Conservation (phyloP, 176 grass and related monocot species). For the Musa itinerans region DNA sequence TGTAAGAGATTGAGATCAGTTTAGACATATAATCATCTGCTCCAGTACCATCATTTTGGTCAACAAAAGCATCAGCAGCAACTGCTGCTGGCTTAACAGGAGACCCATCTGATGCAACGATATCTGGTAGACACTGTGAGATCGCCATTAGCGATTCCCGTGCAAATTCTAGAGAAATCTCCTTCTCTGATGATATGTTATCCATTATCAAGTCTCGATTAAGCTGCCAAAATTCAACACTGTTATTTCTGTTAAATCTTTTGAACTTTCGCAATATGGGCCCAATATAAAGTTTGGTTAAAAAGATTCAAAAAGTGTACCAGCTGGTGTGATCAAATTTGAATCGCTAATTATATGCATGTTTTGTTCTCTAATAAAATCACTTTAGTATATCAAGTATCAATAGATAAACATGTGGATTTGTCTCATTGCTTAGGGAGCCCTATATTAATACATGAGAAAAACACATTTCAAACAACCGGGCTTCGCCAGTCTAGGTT, state of each 20-base stretch:
- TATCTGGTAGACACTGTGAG: not conserved
- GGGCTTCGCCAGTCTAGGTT: too few relatives aligned
- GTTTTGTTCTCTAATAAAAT: too few relatives aligned
- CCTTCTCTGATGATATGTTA: not conserved
- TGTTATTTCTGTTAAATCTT: not conserved
- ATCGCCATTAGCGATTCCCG: not conserved
- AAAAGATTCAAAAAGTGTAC: too few relatives aligned
- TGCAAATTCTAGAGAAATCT: not conserved
- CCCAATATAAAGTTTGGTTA: too few relatives aligned
- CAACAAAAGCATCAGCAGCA: not conserved
- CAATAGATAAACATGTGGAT: too few relatives aligned
- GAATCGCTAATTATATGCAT: too few relatives aligned
- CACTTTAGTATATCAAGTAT: too few relatives aligned
- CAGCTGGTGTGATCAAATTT: too few relatives aligned
- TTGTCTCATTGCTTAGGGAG: too few relatives aligned
- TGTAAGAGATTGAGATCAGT: not conserved
- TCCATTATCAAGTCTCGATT: not conserved
- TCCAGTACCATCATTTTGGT: not conserved
- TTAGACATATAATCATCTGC: not conserved
- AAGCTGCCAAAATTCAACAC: not conserved
- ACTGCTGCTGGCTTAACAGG: not conserved
- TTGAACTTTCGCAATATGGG: too few relatives aligned
- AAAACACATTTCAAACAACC: too few relatives aligned
- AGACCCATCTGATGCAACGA: not conserved
- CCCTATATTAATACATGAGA: too few relatives aligned